phyloP scores from a whole-genome alignment of 352 stramenopile species.

The Saprolegnia diclina region DNA sequence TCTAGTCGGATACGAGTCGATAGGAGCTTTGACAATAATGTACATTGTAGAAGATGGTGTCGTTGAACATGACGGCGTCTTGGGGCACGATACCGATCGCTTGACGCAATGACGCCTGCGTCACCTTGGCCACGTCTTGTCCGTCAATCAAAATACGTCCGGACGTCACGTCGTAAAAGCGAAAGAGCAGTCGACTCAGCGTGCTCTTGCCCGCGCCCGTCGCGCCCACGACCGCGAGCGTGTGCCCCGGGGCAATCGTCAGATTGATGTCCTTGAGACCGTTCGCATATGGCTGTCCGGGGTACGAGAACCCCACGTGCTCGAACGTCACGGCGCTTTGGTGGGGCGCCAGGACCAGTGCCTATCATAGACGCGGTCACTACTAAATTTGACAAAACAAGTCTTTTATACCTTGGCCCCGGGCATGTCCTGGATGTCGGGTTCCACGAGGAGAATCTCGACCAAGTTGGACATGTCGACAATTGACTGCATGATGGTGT shows the following conservation, averaged over 20 bases:
- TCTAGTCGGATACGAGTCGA: slow-evolving; percentile 36
- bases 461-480: slow-evolving; percentile 96
- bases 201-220: slow-evolving; percentile 93
- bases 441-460: slow-evolving; percentile 90
- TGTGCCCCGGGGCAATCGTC: slow-evolving; percentile 67
- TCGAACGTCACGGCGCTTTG: slow-evolving; percentile 84
- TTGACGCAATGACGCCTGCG: slow-evolving; percentile 83
- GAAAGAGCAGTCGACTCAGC: slow-evolving; percentile 90
- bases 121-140: slow-evolving; percentile 81
- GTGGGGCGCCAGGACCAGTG: slow-evolving; percentile 37
- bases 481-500: slow-evolving; percentile 93
- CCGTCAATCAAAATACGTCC: slow-evolving; percentile 83
- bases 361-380: not conserved
- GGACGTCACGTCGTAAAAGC: slow-evolving; percentile 92
- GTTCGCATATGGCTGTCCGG: slow-evolving; percentile 74
- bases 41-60: slow-evolving; percentile 94
- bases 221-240: slow-evolving; percentile 90
- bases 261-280: slow-evolving; percentile 83
- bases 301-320: slow-evolving; percentile 90
- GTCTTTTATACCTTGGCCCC: slow-evolving; percentile 42
- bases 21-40: not conserved
- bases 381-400: not conserved
- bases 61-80: slow-evolving; percentile 96
- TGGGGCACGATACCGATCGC: slow-evolving; percentile 95
- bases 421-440: slow-evolving; percentile 86